Base-by-base conservation (phyloP, 139 green algal species). In the Gonium pectorale region DNA sequence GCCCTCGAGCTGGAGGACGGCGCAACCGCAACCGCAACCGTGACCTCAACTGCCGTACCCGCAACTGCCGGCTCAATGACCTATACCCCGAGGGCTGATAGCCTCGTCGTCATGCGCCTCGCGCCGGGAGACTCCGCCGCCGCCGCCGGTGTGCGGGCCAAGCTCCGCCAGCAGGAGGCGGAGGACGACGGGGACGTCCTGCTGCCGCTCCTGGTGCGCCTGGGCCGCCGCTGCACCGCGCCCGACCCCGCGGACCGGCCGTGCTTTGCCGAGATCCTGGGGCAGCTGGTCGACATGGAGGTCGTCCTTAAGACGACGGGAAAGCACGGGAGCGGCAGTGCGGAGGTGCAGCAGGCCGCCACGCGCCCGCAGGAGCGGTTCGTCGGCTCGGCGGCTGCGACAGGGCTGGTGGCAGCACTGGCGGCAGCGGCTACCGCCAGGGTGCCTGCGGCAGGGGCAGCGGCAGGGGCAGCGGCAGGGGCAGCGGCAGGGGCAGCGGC, bases 281-380 rank as follows among this genome's bases (percentile, higher is more conserved):
- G 74, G 1, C 56, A 81, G 38, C 52, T 81, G 9, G 43, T 81
- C 27, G 74, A 81, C 40, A 33, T 81, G 38, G 74, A 81, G 38
- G 40, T 54, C 21, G 37, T 80, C 37, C 21, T 80, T 2, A 80
- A 80, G 72, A 22, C 70, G 26, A 9, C 68, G 15, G n/a, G n/a
- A n/a, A 33, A 22, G 41, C 40, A 31, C 64, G 2, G 3, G 33
- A 15, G 21, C 17, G 64, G 31, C 35, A 71, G 46, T n/a, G n/a
- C n/a, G 31, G 64, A 71, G 11, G 64, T 46, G 33, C 67, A 54
- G 41, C 40, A 74, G 8, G 41, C 41, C 17, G 67, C 9, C 17
- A 40, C 3, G 27, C 67, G 67, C 15, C 9, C 38, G 15, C 24
- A 40, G 40, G 52, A 38, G 15, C 37, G 67, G 37, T 27, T 74